These are phyloP conservation scores for Phytophthora litchii DNA, from an alignment of 352 stramenopile genomes.

Conservation along the genomic window DNA sequence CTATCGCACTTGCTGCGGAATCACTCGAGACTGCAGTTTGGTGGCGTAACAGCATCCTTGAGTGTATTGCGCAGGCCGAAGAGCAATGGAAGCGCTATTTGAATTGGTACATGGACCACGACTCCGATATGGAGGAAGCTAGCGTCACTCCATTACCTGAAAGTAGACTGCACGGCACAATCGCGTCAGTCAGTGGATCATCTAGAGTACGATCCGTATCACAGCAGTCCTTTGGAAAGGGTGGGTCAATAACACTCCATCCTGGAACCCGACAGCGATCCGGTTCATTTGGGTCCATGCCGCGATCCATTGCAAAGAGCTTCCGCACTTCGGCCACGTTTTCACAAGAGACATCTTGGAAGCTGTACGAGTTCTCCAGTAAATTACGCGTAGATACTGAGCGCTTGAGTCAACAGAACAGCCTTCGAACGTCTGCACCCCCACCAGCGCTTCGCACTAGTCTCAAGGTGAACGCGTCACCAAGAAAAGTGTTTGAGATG, in stretches of 20 bases:
- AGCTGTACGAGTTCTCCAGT: conserved; percentile 75
- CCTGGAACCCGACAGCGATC: conserved; percentile 39
- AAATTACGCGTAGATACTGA: conserved; percentile 78
- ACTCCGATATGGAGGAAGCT: conserved; percentile 50
- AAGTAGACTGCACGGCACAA: conserved; percentile 8
- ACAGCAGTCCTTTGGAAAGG: conserved; percentile 22
- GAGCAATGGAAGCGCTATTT: conserved; percentile 88
- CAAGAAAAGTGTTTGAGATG: conserved; percentile 78
- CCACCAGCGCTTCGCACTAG: conserved; percentile 75
- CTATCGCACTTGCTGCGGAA: conserved; percentile 79
- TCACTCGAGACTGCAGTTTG: conserved; percentile 84
- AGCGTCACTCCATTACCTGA: conserved; percentile 24
- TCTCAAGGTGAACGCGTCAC: conserved; percentile 68
- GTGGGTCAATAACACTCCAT: conserved; percentile 16
- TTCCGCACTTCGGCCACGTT: conserved; percentile 82
- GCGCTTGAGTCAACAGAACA: conserved; percentile 47
- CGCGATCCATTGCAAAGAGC: conserved; percentile 79
- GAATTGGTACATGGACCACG: conserved; percentile 88
- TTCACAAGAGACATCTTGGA: conserved; percentile 78
- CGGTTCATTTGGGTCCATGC: conserved; percentile 73
- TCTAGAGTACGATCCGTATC: conserved; percentile 21
- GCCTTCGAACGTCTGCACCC: conserved; percentile 32
- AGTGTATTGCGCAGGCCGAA: conserved; percentile 85
- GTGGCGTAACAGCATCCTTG: conserved; percentile 87
- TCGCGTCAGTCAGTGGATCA: conserved; percentile 1